These are phyloP conservation scores for Phytophthora chlamydospora DNA, from an alignment of 352 stramenopile genomes.

Conservation along the genomic window DNA sequence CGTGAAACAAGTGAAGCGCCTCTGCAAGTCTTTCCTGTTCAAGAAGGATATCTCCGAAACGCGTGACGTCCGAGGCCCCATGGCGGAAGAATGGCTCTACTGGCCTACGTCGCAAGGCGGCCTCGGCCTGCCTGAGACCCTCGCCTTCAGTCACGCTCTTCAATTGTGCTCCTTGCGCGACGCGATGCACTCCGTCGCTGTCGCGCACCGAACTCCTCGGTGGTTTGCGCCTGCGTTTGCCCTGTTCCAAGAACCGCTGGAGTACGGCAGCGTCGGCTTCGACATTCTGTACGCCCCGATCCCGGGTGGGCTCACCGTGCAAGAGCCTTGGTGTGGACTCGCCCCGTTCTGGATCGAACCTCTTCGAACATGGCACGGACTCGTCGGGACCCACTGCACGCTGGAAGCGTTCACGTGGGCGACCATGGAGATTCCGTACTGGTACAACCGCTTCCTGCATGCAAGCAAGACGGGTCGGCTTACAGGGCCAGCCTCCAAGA, in stretches of 20 bases:
- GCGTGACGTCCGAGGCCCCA: neutral
- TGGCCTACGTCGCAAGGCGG: constrained; percentile 12
- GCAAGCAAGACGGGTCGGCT: neutral
- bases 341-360: constrained; percentile 13
- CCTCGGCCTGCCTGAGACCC: constrained; percentile 3
- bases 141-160: constrained; percentile 1
- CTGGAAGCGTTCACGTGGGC: neutral
- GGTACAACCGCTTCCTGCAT: constrained; percentile 9
- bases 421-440: constrained; percentile 7
- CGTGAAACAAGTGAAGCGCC: neutral
- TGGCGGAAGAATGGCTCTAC: constrained; percentile 15
- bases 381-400: neutral
- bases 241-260: neutral
- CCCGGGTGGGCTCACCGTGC: neutral
- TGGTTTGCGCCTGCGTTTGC: constrained; percentile 6
- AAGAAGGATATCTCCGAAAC: constrained; percentile 6
- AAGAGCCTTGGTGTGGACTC: constrained; percentile 1
- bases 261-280: neutral
- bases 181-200: neutral
- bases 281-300: constrained; percentile 17
- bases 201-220: neutral
- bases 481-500: neutral
- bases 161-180: constrained; percentile 18
- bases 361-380: neutral
- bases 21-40: constrained; percentile 16